phyloP scores from a whole-genome alignment of 2,329 filamentous ascomycete genomes.

The Calonectria pauciramosa region DNA sequence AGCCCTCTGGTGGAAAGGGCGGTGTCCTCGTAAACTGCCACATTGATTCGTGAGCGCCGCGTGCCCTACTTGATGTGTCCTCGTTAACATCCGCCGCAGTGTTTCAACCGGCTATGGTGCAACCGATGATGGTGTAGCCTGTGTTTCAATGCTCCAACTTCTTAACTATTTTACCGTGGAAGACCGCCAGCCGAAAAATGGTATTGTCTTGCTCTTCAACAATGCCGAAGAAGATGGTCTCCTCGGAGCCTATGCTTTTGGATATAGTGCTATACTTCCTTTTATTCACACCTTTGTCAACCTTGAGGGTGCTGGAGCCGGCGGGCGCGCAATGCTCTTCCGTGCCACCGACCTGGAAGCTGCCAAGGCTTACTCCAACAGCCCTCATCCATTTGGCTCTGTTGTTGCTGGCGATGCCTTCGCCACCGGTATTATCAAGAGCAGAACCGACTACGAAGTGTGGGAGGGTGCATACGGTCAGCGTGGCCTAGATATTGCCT shows the following conservation, averaged over 20 bases:
- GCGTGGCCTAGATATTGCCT: constrained; percentile 91
- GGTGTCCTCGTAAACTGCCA: constrained; percentile 95
- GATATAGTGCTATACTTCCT: constrained; percentile 83
- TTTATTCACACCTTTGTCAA: constrained; percentile 93
- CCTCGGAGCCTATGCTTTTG: constrained; percentile 88
- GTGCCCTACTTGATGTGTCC: too few relatives aligned
- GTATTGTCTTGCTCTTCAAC: constrained; percentile 89
- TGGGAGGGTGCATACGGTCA: constrained; percentile 84
- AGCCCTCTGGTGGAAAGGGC: constrained; percentile 70
- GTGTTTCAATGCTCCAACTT: constrained; percentile 87
- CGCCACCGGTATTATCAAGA: constrained; percentile 81
- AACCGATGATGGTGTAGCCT: constrained; percentile 93
- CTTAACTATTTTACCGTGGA: constrained; percentile 86
- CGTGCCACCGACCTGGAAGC: constrained; percentile 89
- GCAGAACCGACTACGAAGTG: constrained; percentile 90
- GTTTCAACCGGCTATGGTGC: constrained; percentile 94
- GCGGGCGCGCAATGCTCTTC: constrained; percentile 89
- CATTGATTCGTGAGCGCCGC: constrained; percentile 77
- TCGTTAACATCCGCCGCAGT: constrained; percentile 57
- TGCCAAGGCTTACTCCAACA: constrained; percentile 80
- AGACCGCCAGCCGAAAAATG: constrained; percentile 80
- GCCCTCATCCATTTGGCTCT: constrained; percentile 84
- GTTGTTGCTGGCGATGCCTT: constrained; percentile 90
- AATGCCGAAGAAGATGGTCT: constrained; percentile 96
- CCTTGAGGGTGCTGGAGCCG: constrained; percentile 93